phyloP scores from a whole-genome alignment of 805 yeast species.

The Myxozyma mucilagina region DNA sequence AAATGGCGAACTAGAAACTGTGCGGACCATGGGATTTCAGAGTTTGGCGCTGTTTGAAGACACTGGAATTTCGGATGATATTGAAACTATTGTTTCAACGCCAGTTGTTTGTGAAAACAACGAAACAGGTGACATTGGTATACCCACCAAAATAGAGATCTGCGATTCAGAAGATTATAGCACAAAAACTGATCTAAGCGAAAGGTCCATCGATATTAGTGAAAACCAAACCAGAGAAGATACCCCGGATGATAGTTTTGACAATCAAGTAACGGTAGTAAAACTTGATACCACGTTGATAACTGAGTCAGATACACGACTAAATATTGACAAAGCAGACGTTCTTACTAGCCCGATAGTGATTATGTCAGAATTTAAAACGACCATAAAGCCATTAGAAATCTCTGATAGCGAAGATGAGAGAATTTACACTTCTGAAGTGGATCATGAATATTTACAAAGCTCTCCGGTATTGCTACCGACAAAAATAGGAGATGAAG shows the following conservation, averaged over 20 bases:
- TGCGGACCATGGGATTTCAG: background rate
- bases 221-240: no score
- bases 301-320: background rate
- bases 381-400: background rate
- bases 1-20: background rate
- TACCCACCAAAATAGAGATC: no score
- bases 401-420: slow-evolving; percentile 19
- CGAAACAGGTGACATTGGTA: no score
- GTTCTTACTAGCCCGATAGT: background rate
- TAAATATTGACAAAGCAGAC: background rate
- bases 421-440: background rate
- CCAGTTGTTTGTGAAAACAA: background rate
- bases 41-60: background rate
- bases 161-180: no score
- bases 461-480: background rate
- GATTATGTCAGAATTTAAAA: background rate
- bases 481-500: background rate
- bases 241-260: no score
- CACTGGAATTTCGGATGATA: background rate
- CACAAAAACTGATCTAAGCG: no score
- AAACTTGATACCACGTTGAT: no score
- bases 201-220: no score
- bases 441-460: background rate
- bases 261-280: no score
- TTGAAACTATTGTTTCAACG: background rate